phyloP scores from a whole-genome alignment of 306 rosid species.

The Prunus mume region DNA sequence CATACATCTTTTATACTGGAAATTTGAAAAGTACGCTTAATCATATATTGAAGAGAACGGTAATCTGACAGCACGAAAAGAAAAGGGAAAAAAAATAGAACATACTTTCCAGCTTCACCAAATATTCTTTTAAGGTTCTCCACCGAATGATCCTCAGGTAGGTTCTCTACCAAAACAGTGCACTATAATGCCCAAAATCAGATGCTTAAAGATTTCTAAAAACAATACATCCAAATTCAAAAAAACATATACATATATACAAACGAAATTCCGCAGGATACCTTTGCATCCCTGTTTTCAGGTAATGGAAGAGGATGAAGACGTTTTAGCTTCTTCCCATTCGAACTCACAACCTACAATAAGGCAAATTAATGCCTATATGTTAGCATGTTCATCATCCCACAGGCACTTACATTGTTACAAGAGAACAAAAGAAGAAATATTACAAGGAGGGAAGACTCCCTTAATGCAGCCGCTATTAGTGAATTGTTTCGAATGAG shows the following conservation, averaged over 20 bases:
- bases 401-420: constrained; percentile 17
- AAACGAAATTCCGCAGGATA: constrained; percentile 31
- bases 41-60: constrained; percentile 18
- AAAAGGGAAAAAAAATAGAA: constrained; percentile 5
- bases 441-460: constrained; percentile 75
- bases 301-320: constrained; percentile 52
- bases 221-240: not conserved
- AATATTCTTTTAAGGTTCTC: constrained; percentile 70
- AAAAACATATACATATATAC: not conserved
- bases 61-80: not conserved
- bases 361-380: constrained; percentile 3
- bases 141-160: constrained; percentile 83
- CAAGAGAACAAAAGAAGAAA: constrained; percentile 22
- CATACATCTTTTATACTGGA: constrained; percentile 66
- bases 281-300: constrained; percentile 74
- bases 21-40: constrained; percentile 18
- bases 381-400: constrained; percentile 21
- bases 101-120: constrained; percentile 87
- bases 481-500: constrained; percentile 52
- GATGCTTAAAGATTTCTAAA: constrained; percentile 20
- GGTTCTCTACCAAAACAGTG: constrained; percentile 92
- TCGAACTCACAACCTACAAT: constrained; percentile 72
- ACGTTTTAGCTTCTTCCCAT: constrained; percentile 84
- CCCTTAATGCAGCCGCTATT: constrained; percentile 68
- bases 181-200: constrained; percentile 58